phyloP scores from a whole-genome alignment of 2,329 filamentous ascomycete genomes.

The Sporothrix pallida region DNA sequence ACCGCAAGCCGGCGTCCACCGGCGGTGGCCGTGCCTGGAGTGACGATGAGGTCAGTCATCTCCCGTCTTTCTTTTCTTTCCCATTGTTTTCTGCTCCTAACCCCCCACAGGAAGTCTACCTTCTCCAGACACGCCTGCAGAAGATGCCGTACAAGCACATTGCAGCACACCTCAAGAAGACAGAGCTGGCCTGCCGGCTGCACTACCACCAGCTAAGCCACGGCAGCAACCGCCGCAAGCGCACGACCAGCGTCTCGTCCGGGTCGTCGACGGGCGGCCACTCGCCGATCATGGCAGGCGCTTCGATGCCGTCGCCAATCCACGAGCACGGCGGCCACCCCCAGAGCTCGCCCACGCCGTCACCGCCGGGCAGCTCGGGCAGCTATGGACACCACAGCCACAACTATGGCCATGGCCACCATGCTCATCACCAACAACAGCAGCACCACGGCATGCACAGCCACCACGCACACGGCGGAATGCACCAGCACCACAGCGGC shows the following conservation, averaged over 20 bases:
- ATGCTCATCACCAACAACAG: neutral
- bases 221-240: conserved; percentile 79
- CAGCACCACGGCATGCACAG: neutral
- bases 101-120: conserved; percentile 80
- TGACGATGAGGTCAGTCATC: conserved; percentile 71
- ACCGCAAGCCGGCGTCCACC: conserved; percentile 70
- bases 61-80: conserved; percentile 4
- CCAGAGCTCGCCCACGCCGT: conserved; percentile 52
- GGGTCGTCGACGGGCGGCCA: conserved; percentile 61
- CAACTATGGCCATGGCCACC: conserved; percentile 9
- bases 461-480: conserved; percentile 49
- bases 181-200: conserved; percentile 82
- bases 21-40: conserved; percentile 83
- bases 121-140: conserved; percentile 80
- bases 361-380: conserved; percentile 54
- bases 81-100: neutral
- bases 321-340: conserved; percentile 55
- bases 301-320: conserved; percentile 58
- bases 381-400: conserved; percentile 47
- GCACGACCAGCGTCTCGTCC: conserved; percentile 72
- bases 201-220: conserved; percentile 88
- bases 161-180: conserved; percentile 83
- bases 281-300: conserved; percentile 55
- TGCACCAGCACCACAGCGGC: conserved; percentile 56
- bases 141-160: conserved; percentile 95